A percentile compares a stretch with the other conserved stretches of the same genome.
These are phyloP conservation scores for Epichloe bromicola DNA, from an alignment of 2,329 filamentous ascomycete genomes.

Conservation along the genomic window DNA sequence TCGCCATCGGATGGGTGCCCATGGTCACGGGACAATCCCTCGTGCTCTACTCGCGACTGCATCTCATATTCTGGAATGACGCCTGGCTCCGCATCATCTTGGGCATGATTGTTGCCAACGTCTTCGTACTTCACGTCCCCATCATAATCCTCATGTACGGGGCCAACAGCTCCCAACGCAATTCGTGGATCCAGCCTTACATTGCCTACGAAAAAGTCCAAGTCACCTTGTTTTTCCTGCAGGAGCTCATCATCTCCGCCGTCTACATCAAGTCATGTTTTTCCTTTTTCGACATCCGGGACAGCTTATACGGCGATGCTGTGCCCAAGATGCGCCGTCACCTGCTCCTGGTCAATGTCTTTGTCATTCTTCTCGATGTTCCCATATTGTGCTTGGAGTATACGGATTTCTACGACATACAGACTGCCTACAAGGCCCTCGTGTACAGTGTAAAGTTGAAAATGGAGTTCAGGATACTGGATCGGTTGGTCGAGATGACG, in stretches of 20 bases:
- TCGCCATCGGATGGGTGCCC: constrained; percentile 14
- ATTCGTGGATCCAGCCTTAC: constrained; percentile 17
- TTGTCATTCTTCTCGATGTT: constrained; percentile 28
- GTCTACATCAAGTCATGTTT: constrained; percentile 39
- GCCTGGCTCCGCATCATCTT: constrained; percentile 34
- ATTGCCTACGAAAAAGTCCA: constrained; percentile 37
- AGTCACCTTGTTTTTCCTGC: constrained; percentile 40
- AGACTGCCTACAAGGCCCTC: constrained; percentile 19
- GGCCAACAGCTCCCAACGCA: constrained; percentile 21
- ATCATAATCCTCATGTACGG: constrained; percentile 44
- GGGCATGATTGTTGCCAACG: constrained; percentile 42
- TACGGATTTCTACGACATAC: constrained; percentile 14
- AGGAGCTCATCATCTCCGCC: constrained; percentile 37
- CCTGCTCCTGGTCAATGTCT: constrained; percentile 27
- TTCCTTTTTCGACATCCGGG: constrained; percentile 30
- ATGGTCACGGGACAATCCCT: constrained; percentile 49
- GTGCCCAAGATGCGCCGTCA: constrained; percentile 16
- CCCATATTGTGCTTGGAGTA: constrained; percentile 19
- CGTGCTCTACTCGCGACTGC: constrained; percentile 48
- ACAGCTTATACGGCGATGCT: constrained; percentile 11
- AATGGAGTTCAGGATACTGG: constrained; percentile 20
- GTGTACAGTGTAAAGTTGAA: constrained; percentile 22
- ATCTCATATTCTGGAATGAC: constrained; percentile 40
- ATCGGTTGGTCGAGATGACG: constrained; percentile 17
- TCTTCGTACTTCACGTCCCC: constrained; percentile 37